Conservation (phyloP, 345 rosid species). For the Combretum micranthum region DNA sequence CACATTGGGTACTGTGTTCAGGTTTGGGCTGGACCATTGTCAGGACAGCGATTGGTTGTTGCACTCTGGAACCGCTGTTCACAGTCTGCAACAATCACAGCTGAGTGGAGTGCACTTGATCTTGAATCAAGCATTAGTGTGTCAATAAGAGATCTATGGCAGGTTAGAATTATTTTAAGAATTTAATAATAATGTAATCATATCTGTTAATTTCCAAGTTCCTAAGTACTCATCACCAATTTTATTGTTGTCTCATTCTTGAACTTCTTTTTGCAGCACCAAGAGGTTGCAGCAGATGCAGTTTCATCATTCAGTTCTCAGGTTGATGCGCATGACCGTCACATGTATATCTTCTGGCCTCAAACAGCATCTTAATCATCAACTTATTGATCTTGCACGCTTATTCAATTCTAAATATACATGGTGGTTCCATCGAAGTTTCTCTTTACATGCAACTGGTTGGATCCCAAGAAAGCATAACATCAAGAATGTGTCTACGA, state of each 20-base stretch:
- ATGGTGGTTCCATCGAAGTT: too few relatives aligned
- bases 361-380: constrained; percentile 25
- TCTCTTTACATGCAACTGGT: too few relatives aligned
- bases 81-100: constrained; percentile 54
- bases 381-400: constrained; percentile 11
- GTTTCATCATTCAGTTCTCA: constrained; percentile 51
- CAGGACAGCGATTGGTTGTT: constrained; percentile 61
- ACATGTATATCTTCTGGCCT: constrained; percentile 60
- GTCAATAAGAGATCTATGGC: constrained; percentile 81
- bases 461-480: too few relatives aligned
- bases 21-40: constrained; percentile 96
- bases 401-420: too few relatives aligned
- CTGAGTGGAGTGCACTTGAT: constrained; percentile 63
- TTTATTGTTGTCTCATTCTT: neutral
- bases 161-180: constrained; percentile 32
- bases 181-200: neutral
- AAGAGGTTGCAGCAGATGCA: constrained; percentile 35
- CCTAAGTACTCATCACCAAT: neutral
- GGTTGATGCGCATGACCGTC: constrained; percentile 65
- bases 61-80: constrained; percentile 91
- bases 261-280: constrained; percentile 32
- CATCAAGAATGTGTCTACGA: too few relatives aligned
- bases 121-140: constrained; percentile 62
- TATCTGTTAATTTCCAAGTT: neutral
- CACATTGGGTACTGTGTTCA: constrained; percentile 10